These are phyloP conservation scores for Xylaria sp. DNA, from an alignment of 2,329 filamentous ascomycete genomes.

Conservation along the genomic window DNA sequence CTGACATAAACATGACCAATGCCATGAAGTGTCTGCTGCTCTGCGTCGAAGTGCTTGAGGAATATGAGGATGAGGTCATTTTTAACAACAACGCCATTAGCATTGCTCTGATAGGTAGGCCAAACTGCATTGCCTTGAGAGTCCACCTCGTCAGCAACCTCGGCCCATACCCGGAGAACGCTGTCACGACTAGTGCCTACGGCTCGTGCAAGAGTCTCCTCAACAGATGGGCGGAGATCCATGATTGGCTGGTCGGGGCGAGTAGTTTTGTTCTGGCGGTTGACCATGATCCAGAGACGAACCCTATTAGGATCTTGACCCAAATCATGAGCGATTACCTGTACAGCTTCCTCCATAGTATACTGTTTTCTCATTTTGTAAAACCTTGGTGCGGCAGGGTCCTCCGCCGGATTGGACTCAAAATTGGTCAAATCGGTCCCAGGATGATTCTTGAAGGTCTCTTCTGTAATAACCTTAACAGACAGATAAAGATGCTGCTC, in stretches of 20 bases:
- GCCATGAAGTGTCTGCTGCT: constrained; percentile 75
- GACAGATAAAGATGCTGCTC: constrained; percentile 93
- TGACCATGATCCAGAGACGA: constrained; percentile 96
- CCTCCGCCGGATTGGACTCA: constrained; percentile 60
- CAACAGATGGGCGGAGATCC: constrained; percentile 76
- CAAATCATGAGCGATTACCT: constrained; percentile 72
- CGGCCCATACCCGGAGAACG: constrained; percentile 85
- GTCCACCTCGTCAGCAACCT: constrained; percentile 71
- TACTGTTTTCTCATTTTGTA: constrained; percentile 79
- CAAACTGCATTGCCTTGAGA: constrained; percentile 74
- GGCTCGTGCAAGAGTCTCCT: constrained; percentile 65
- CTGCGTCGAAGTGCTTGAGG: constrained; percentile 87
- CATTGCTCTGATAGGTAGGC: constrained; percentile 65
- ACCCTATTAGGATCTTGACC: constrained; percentile 71
- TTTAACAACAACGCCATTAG: constrained; percentile 62
- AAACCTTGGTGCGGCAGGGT: constrained; percentile 71
- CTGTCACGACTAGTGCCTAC: constrained; percentile 66
- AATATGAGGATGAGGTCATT: constrained; percentile 80
- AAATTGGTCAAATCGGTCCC: constrained; percentile 81
- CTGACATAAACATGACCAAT: constrained; percentile 85
- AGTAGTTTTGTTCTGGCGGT: constrained; percentile 95
- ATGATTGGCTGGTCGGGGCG: constrained; percentile 86
- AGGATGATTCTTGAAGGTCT: constrained; percentile 80
- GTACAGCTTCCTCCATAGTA: constrained; percentile 76
- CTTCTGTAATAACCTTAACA: constrained; percentile 79